Evolutionary conservation across 805 yeast genomes (phyloP), one percentile per base, ranked within the genome.

Genomic region (Aciculoconidium aculeatum): DNA sequence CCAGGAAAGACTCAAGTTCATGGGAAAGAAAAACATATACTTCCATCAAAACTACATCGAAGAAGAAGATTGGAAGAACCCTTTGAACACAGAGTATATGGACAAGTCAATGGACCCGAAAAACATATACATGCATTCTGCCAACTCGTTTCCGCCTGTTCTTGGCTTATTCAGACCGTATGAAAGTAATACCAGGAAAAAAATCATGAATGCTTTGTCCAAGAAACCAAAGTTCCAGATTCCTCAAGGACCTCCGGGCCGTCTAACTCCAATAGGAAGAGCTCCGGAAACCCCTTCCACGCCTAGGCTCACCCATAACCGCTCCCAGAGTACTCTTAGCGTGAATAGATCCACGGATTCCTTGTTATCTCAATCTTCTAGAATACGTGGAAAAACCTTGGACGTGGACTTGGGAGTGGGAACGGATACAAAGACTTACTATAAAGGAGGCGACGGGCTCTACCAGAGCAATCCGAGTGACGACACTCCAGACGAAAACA

Each of bases 401-500:
- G 49, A 45, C 6, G 29, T 42, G 25, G 56, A 54, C 30, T 31
- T 52, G 19, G 48, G 43, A 8, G 42, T 44, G 8, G 53, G 55
- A 14, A 31, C 45, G 15, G 51, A 49, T 19, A 36, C 46, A 7
- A 49, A 49, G 21, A 47, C 49, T 14, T 70, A 58, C 42, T 65
- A 52, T 33, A 47, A 47, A 10, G 65, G 76, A 1, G 73, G 75
- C n/a, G 83, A 77, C 50, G 83, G 83, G 2, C 53, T 75, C 4
- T 58, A 53, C 28, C 55, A 58, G 36, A 35, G 32, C 11, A 61
- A 62, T 30, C 77, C 81, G 0, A 57, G 57, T 9, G 84, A 77
- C 47, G 84, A 77, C 47, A 58, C 70, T 4, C 82, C 83, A 0
- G 73, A 70, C 45, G 75, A 71, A 27, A 65, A 58, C 32, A 77